Base-by-base conservation (phyloP, 106 monocot genomes). In the Iris macrosiphon region DNA sequence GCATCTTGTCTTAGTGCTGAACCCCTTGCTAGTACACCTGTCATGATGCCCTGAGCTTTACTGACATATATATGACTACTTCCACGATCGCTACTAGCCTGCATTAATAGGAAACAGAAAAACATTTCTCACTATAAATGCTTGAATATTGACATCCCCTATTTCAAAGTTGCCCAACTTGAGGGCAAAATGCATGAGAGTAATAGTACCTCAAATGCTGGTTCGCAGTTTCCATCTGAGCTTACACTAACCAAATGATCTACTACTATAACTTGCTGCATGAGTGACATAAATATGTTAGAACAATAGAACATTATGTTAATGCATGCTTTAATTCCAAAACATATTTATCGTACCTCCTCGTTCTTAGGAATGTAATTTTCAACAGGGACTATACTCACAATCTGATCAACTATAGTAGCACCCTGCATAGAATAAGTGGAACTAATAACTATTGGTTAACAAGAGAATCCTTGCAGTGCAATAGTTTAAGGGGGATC, bases 351-450 rank as follows among this genome's bases (percentile, higher is more conserved):
- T 41, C 21, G 27, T 66, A 85, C 85, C 76, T 80, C 79, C 31
- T 72, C 64, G 45, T 37, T 40, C 62, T 68, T 49, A 26, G 76
- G 79, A 10, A 69, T 61, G 60, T 89, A 89, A 71, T 95, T 72
- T 40, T 84, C 73, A 31, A 70, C 79, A 18, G 69, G 64, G 49
- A 30, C 74, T 62, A 94, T 77, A 34, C 64, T 79, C 37, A 85
- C 94, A 27, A 85, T 74, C 70, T 72, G 94, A 40, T 95, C 94
- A 22, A 89, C 94, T 56, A 85, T 82, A 43, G 88, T 94, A 44
- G 94, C 81, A 57, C 88, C 94, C 94, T 94, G 57, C 57, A 57
- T n/a, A n/a, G n/a, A n/a, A n/a, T n/a, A n/a, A n/a, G n/a, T n/a
- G n/a, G n/a, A n/a, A n/a, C n/a, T n/a, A n/a, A n/a, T n/a, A n/a